Conservation (phyloP, 2,329 filamentous ascomycete genomes). For the Penicillium sp. region DNA sequence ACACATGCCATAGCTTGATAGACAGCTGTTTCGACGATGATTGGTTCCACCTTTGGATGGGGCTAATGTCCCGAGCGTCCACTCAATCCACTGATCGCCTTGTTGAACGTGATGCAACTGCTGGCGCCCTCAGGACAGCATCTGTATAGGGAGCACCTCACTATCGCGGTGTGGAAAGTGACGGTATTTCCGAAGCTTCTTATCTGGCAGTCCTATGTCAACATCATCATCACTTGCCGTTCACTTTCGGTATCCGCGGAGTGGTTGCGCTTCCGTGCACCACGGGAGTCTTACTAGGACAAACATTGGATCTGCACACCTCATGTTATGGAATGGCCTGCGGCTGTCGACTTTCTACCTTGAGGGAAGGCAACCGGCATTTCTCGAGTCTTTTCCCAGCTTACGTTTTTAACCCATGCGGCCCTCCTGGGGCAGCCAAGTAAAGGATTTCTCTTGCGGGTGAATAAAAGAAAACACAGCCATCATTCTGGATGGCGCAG, state of each 20-base stretch:
- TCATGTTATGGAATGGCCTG: constrained; percentile 11
- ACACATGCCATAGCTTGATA: constrained; percentile 20
- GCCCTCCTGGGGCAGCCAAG: constrained; percentile 19
- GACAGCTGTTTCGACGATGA: constrained; percentile 22
- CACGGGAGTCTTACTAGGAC: constrained; percentile 9
- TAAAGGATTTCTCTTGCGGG: constrained; percentile 20
- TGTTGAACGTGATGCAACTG: constrained; percentile 19
- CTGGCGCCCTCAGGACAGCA: constrained; percentile 22
- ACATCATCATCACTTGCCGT: constrained; percentile 20
- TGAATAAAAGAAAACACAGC: constrained; percentile 22
- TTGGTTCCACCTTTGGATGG: constrained; percentile 21
- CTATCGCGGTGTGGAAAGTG: constrained; percentile 19
- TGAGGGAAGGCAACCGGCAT: constrained; percentile 14
- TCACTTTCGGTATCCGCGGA: constrained; percentile 15
- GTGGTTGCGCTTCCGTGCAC: constrained; percentile 13
- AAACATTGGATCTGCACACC: constrained; percentile 10
- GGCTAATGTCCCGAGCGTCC: constrained; percentile 22
- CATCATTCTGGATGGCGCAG: constrained; percentile 21
- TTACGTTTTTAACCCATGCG: constrained; percentile 16
- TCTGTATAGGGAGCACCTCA: constrained; percentile 19
- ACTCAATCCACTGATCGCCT: constrained; percentile 20
- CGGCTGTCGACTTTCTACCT: constrained; percentile 17
- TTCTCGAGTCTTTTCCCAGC: constrained; percentile 13
- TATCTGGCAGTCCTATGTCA: constrained; percentile 20
- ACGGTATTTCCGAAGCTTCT: constrained; percentile 12